Base-by-base conservation (phyloP, 2,329 filamentous ascomycete species). In the Diaporthe citriasiana region DNA sequence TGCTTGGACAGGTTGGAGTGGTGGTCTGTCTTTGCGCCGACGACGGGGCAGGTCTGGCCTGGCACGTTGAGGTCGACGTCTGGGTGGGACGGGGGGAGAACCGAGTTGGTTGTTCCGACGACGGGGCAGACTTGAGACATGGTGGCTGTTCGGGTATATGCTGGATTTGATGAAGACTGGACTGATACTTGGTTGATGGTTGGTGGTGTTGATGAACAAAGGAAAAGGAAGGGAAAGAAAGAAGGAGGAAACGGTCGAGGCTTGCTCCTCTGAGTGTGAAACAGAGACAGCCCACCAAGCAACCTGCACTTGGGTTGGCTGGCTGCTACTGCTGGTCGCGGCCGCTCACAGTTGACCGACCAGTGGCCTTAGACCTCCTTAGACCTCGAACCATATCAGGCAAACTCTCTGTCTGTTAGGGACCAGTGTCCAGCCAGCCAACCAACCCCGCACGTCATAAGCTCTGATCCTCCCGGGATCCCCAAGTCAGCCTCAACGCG, bases 21-120 rank as follows among this genome's bases (percentile, higher is more conserved):
- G 76, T 85, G 83, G 74, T 85, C 84, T 10, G 84, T 83, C 76
- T 82, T 75, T 17, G 84, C 84, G 60, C 83, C 83, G 38, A 85
- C 84, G 60, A 85, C 79, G 50, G 84, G 84, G 78, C 83, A 85
- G 12, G 76, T 82, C 76, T 84, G 83, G 42, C 83, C 83, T 0
- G 84, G 82, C 78, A 82, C 79, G 40, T 81, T 80, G 59, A 85
- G 81, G 77, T 85, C 83, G 77, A 85, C 77, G 42, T 83, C 80
- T 5, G 83, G 82, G 77, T 84, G 83, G 1, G 81, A 81, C 0
- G 83, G 84, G 8, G 84, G 84, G 1, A 85, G 80, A 9, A 82
- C 84, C 70, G 78, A 78, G 80, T 84, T 85, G 73, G 82, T 85
- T 1, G 83, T 85, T 75, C 83, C 83, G 74, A 85, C 82, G 70